phyloP scores from a whole-genome alignment of 208 protist genomes.

The Herpetomonas samuelpessoai region DNA sequence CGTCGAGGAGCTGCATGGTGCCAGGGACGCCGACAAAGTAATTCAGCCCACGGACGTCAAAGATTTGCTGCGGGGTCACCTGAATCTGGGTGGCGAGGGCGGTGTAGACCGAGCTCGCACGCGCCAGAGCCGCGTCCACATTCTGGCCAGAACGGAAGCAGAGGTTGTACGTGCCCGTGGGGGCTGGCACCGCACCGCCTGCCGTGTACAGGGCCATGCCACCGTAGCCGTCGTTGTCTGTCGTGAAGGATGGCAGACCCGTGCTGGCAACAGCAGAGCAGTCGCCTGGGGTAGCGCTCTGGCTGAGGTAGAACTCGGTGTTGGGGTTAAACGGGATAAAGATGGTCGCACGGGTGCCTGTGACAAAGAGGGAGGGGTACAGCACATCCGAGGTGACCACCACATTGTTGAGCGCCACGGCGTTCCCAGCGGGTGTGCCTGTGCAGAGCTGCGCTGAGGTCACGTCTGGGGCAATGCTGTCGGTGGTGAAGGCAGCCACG shows the following conservation, averaged over 20 bases:
- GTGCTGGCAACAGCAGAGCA: slow-evolving; percentile 13
- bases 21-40: slow-evolving; percentile 46
- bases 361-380: slow-evolving; percentile 47
- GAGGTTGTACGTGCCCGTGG: slow-evolving; percentile 53
- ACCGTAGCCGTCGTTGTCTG: slow-evolving; percentile 42
- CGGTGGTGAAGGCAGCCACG: slow-evolving; percentile 24
- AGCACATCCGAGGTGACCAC: slow-evolving; percentile 30
- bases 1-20: slow-evolving; percentile 37
- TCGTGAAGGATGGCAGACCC: slow-evolving; percentile 40
- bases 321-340: slow-evolving; percentile 45
- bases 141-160: slow-evolving; percentile 22
- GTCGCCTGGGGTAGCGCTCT: slow-evolving; percentile 17
- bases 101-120: no score
- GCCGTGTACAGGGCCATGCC: slow-evolving; percentile 27
- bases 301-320: slow-evolving; percentile 41
- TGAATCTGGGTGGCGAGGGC: slow-evolving; percentile 28
- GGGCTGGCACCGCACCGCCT: slow-evolving; percentile 15
- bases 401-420: slow-evolving; percentile 19
- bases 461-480: slow-evolving; percentile 15
- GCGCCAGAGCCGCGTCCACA: slow-evolving; percentile 3
- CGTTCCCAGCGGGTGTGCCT: slow-evolving; percentile 41
- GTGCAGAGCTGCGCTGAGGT: slow-evolving; percentile 35
- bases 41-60: slow-evolving; percentile 35
- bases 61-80: slow-evolving; percentile 41
- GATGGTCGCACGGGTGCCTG: slow-evolving; percentile 27